These are phyloP conservation scores for Phyllachora maydis DNA, from an alignment of 2,329 filamentous ascomycete genomes.

Conservation along the genomic window DNA sequence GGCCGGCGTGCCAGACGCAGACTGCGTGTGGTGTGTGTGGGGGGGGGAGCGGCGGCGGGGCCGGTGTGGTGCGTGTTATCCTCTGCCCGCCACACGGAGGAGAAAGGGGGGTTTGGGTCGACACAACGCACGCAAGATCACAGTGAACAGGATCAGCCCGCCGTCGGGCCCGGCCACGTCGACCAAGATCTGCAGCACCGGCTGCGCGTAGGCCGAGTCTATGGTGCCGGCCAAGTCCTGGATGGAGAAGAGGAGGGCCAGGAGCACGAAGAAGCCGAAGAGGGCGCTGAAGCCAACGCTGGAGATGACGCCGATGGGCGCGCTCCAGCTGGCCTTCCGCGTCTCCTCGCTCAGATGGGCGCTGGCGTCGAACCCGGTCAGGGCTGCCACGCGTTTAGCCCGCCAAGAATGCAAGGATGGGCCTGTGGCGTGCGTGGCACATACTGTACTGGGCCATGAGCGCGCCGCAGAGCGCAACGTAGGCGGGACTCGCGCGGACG, in stretches of 20 bases:
- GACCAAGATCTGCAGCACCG: constrained; percentile 35
- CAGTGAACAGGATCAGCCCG: constrained; percentile 29
- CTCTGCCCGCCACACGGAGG: no score
- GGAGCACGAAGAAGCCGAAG: constrained; percentile 38
- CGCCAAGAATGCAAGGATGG: no score
- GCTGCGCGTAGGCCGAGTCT: constrained; percentile 26
- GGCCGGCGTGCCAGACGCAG: constrained; percentile 39
- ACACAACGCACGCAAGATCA: constrained; percentile 20
- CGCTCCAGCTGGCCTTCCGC: constrained; percentile 30
- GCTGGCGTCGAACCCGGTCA: constrained; percentile 31
- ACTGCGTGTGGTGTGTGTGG: no score
- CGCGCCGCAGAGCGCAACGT: constrained; percentile 30
- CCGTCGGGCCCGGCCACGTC: constrained; percentile 33
- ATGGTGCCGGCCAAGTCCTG: constrained; percentile 31
- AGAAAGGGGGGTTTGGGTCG: no score
- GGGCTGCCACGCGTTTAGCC: constrained; percentile 8
- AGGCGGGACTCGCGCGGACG: constrained; percentile 26
- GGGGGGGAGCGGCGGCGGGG: no score
- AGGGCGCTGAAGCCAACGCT: constrained; percentile 32
- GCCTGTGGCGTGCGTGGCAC: no score
- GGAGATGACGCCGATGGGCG: constrained; percentile 34
- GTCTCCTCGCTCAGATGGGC: constrained; percentile 39
- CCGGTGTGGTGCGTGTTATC: no score
- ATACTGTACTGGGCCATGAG: constrained; percentile 28
- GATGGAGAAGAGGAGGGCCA: constrained; percentile 35